A percentile compares a stretch with the other conserved stretches of the same genome.
These are phyloP conservation scores for Dactylis glomerata DNA, from an alignment of 176 grass and related monocot genomes.

Conservation along the genomic window DNA sequence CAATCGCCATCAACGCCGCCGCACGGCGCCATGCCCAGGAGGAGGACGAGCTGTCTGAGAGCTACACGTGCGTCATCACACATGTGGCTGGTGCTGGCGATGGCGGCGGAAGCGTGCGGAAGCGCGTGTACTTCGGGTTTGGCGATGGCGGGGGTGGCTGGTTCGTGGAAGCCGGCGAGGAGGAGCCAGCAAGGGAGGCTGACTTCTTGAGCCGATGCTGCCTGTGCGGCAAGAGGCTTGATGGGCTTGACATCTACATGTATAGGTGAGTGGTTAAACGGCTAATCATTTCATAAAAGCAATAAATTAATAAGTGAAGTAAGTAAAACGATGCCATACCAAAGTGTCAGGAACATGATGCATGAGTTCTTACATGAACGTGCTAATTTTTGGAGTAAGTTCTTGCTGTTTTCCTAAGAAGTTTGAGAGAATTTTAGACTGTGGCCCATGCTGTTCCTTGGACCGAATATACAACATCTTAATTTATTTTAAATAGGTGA, in stretches of 20 bases:
- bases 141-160: not conserved
- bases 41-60: conserved; percentile 51
- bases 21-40: conserved; percentile 17
- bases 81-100: conserved; percentile 31
- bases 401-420: not conserved
- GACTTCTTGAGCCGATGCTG: conserved; percentile 58
- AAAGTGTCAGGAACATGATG: not conserved
- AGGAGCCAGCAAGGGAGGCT: conserved; percentile 21
- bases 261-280: conserved; percentile 39
- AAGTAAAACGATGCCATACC: not conserved
- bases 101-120: conserved; percentile 30
- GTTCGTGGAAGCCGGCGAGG: conserved; percentile 15
- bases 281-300: not conserved
- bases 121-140: conserved; percentile 51
- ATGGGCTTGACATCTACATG: conserved; percentile 67
- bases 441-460: not conserved
- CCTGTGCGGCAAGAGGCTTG: conserved; percentile 52
- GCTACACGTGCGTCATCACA: conserved; percentile 67
- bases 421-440: not conserved
- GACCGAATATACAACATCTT: not conserved
- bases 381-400: not conserved
- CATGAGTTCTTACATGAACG: not conserved
- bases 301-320: not conserved
- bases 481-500: not conserved
- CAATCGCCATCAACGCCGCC: conserved; percentile 38